Base-by-base conservation (phyloP, 768 basidiomycete genomes). In the Pulveroboletus sp. region DNA sequence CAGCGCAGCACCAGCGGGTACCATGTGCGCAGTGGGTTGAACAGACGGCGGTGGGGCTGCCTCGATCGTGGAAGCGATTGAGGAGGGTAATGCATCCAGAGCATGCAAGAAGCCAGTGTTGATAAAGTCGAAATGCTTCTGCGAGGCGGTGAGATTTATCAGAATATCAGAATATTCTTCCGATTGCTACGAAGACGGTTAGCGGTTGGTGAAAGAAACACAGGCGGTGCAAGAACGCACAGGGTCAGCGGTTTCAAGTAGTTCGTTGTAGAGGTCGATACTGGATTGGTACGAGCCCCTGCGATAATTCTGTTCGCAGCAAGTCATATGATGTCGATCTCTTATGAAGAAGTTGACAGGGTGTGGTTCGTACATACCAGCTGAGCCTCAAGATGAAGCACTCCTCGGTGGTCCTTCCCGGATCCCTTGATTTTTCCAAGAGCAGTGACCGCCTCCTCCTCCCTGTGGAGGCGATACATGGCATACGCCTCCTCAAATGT, bases 81-180 rank as follows among this genome's bases (percentile, higher is more conserved):
- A 66, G 24, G 75, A 60, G 6, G 83, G 80, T 30, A 89, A 70
- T 27, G 73, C 64, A 61, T 82, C 81, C n/a, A 90, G 73, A 24
- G 80, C 75, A 53, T 71, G 82, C 33, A 81, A 72, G 71, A 80
- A 92, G 40, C 78, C 82, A 24, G 80, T 76, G 60, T 79, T 79
- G 66, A 90, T 79, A 72, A 95, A 96, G 62, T 92, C 86, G 49
- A 91, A 79, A 63, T 93, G 90, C 51, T 78, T 76, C 62, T 89
- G 82, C 2, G 91, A 78, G 5, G 93, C 91, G 49, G 81, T 75
- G 50, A 94, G 80, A 68, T 96, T 95, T 53, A 83, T 91, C 35
- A 86, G 73, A 62, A 94, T 83, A 64, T 94, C 93, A 5, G 87
- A 80, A 62, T 92, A 81, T 71, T 95, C 93, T 59, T 94, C 88